Evolutionary conservation across 2,329 filamentous ascomycete genomes (phyloP).

Genomic region (Hymenoscyphus albidus): DNA sequence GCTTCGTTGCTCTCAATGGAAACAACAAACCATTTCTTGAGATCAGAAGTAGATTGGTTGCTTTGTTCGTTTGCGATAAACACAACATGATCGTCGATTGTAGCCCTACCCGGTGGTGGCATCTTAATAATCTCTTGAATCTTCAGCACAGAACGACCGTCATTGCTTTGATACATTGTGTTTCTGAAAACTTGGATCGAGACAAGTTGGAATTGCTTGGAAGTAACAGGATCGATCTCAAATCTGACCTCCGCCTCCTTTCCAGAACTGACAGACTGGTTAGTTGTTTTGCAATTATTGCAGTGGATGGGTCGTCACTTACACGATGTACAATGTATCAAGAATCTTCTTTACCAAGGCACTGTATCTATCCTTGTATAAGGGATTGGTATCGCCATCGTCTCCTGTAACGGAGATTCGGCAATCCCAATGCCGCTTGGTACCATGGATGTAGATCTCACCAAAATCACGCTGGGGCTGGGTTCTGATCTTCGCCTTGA

Average conservation of each 20-base stretch:
- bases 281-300: background rate
- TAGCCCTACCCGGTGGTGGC: background rate
- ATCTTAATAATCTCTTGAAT: background rate
- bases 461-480: constrained; percentile 19
- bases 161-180: background rate
- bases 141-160: background rate
- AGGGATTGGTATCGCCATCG: background rate
- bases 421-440: constrained; percentile 33
- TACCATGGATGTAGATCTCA: constrained; percentile 30
- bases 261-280: background rate
- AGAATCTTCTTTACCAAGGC: background rate
- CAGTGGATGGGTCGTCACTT: background rate
- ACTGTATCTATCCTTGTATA: background rate
- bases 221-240: background rate
- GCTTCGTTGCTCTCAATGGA: constrained; percentile 14
- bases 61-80: background rate
- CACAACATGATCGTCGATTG: background rate
- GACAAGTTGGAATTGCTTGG: background rate
- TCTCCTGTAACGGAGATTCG: constrained; percentile 23
- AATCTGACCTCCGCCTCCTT: background rate
- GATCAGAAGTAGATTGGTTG: background rate
- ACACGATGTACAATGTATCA: background rate
- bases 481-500: constrained; percentile 19
- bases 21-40: constrained; percentile 23
- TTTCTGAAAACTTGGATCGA: background rate